These are phyloP conservation scores for Fusarium papillatum DNA, from an alignment of 2,329 filamentous ascomycete genomes.

Conservation along the genomic window DNA sequence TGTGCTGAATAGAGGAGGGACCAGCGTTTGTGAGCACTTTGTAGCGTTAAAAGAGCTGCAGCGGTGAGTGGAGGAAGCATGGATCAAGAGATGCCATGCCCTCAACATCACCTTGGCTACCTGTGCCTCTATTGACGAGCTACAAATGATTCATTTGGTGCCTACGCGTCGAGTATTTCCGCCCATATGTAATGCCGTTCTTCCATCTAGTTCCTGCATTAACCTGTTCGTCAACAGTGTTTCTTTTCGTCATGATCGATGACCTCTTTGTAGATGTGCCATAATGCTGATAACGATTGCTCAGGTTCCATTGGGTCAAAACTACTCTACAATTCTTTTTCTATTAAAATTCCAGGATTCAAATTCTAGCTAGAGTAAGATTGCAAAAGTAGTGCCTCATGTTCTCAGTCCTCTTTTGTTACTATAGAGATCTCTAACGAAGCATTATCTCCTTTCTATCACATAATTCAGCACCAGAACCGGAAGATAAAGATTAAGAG, in stretches of 20 bases:
- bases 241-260: neutral
- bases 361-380: neutral
- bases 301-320: neutral
- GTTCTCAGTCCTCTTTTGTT: neutral
- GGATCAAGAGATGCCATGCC: neutral
- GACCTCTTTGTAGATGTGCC: neutral
- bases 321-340: neutral
- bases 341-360: neutral
- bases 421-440: neutral
- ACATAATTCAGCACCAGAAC: neutral
- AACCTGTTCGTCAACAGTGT: neutral
- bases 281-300: neutral
- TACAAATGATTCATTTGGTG: neutral
- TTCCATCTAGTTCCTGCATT: neutral
- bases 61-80: neutral
- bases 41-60: neutral
- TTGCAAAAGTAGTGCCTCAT: too few relatives aligned
- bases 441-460: neutral
- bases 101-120: neutral
- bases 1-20: neutral
- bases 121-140: neutral
- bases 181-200: neutral
- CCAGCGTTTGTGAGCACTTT: neutral
- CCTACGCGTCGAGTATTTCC: neutral
- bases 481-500: accelerated